These are phyloP conservation scores for Macrophomina pseudophaseolina DNA, from an alignment of 2,329 filamentous ascomycete species.

Conservation along the genomic window DNA sequence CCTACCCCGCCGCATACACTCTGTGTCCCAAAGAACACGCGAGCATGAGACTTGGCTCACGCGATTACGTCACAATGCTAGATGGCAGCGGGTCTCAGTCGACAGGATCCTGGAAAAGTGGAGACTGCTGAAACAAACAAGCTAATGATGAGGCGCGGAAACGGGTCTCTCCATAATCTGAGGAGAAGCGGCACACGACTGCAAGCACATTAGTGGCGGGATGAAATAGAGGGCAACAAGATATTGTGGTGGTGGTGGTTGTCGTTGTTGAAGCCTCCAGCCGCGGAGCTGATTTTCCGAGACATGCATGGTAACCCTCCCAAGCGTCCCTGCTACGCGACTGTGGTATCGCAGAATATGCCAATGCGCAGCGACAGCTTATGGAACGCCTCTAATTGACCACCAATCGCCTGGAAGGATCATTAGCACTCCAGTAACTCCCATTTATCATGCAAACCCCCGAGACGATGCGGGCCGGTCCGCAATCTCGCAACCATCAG, in stretches of 20 bases:
- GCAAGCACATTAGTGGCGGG: background rate
- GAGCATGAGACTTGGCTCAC: background rate
- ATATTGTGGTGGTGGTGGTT: background rate
- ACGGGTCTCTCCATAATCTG: background rate
- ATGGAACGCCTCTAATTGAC: background rate
- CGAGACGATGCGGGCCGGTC: conserved; percentile 8
- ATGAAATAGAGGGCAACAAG: background rate
- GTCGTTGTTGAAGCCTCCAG: background rate
- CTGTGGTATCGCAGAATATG: background rate
- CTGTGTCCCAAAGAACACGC: background rate
- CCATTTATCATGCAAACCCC: background rate
- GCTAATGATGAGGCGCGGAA: background rate
- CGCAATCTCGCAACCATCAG: background rate
- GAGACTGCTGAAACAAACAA: background rate
- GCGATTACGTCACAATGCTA: background rate
- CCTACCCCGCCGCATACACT: background rate
- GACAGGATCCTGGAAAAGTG: background rate
- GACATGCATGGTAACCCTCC: conserved; percentile 8
- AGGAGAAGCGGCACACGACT: background rate
- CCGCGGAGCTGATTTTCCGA: conserved; percentile 15
- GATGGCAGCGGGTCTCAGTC: background rate
- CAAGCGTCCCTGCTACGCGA: background rate
- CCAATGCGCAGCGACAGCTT: background rate
- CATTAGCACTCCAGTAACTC: background rate
- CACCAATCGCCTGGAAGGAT: background rate